phyloP scores from a whole-genome alignment of 2,329 filamentous ascomycete genomes.

The Dactylellina leptospora region DNA sequence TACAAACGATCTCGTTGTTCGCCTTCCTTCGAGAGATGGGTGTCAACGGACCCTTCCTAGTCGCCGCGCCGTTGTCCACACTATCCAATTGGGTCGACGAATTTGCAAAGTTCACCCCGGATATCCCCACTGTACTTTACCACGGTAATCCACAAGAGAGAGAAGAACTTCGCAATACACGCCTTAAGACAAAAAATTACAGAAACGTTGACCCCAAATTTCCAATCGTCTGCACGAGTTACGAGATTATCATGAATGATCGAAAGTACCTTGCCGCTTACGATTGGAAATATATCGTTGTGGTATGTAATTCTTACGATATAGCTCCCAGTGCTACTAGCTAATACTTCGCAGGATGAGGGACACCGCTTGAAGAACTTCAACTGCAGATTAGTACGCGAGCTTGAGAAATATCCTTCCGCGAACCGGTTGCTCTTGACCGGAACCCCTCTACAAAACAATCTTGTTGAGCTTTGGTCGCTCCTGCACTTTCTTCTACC shows the following conservation, averaged over 20 bases:
- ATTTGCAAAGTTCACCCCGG: slow-evolving; percentile 72
- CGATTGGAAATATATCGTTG: slow-evolving; percentile 97
- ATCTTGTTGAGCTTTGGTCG: slow-evolving; percentile 91
- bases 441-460: slow-evolving; percentile 94
- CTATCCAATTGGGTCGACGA: slow-evolving; percentile 96
- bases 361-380: slow-evolving; percentile 97
- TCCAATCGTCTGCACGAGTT: slow-evolving; percentile 91
- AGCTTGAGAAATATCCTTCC: slow-evolving; percentile 86
- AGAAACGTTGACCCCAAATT: slow-evolving; percentile 75
- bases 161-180: slow-evolving; percentile 70
- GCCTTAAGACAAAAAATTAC: slow-evolving; percentile 70
- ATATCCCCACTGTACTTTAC: slow-evolving; percentile 87
- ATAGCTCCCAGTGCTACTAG: background rate
- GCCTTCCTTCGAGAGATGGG: slow-evolving; percentile 88
- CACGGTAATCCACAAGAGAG: slow-evolving; percentile 83
- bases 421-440: slow-evolving; percentile 92
- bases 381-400: slow-evolving; percentile 88
- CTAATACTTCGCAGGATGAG: slow-evolving; percentile 72
- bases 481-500: slow-evolving; percentile 91
- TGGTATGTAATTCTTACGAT: slow-evolving; percentile 66
- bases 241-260: slow-evolving; percentile 95
- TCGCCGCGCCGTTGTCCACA: slow-evolving; percentile 89
- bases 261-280: slow-evolving; percentile 81
- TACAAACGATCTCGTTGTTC: slow-evolving; percentile 87
- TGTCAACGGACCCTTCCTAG: slow-evolving; percentile 86